Conservation (phyloP, 1,139 yeast genomes). For the Candida neerlandica region DNA sequence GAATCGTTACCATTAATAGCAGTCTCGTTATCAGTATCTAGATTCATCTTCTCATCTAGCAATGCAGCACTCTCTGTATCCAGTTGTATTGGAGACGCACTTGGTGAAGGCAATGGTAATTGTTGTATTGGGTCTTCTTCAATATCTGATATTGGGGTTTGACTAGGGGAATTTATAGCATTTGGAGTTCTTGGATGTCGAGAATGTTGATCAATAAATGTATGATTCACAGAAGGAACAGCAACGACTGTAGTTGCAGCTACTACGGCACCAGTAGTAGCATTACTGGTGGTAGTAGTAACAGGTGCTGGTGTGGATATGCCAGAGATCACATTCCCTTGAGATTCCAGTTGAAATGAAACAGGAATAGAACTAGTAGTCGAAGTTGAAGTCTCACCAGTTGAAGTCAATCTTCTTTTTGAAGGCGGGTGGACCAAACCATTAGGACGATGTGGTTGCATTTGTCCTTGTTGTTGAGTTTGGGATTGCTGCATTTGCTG, state of each 20-base stretch:
- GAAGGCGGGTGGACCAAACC: constrained; percentile 36
- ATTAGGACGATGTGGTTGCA: constrained; percentile 18
- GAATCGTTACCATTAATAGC: too few relatives aligned
- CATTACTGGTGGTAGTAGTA: constrained; percentile 6
- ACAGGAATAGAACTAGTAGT: constrained; percentile 4
- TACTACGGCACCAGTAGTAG: constrained; percentile 5
- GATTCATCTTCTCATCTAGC: constrained; percentile 5
- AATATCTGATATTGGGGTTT: constrained; percentile 42
- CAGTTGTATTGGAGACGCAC: constrained; percentile 63
- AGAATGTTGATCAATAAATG: constrained; percentile 11
- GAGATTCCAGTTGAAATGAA: constrained; percentile 13
- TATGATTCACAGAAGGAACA: not conserved
- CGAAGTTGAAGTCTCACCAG: not conserved
- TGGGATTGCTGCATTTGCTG: not conserved
- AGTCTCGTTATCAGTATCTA: not conserved
- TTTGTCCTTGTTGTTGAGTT: not conserved
- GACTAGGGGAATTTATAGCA: constrained; percentile 35
- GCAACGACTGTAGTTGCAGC: not conserved
- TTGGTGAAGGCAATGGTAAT: constrained; percentile 66
- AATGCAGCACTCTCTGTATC: constrained; percentile 16
- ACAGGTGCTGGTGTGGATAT: not conserved
- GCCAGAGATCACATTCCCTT: constrained; percentile 1
- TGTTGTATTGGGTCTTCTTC: constrained; percentile 45
- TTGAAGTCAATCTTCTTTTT: constrained; percentile 36
- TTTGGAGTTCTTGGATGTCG: constrained; percentile 35